These are phyloP conservation scores for Cryptococcus sp. DNA, from an alignment of 1,284 basidiomycete species.

Conservation along the genomic window DNA sequence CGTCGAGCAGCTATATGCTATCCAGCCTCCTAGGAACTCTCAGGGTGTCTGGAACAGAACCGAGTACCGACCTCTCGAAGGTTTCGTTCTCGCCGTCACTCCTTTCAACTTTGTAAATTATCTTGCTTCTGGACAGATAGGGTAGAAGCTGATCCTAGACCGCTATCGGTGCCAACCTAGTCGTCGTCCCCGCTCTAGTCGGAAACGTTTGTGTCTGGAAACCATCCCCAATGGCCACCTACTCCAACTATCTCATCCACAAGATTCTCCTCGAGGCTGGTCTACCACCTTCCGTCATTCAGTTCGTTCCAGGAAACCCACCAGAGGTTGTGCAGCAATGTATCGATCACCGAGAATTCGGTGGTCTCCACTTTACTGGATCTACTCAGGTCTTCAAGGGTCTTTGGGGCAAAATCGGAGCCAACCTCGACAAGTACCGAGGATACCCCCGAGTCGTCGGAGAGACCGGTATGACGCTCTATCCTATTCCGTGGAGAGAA, in stretches of 20 bases:
- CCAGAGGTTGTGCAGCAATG: constrained; percentile 75
- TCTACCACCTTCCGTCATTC: constrained; percentile 89
- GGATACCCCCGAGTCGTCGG: constrained; percentile 93
- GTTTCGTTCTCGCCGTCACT: constrained; percentile 94
- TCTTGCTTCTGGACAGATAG: not conserved
- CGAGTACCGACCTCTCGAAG: constrained; percentile 94
- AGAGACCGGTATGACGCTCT: constrained; percentile 64
- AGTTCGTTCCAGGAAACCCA: constrained; percentile 88
- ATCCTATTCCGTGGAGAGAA: too few relatives aligned
- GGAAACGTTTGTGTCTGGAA: constrained; percentile 98
- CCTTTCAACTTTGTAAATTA: constrained; percentile 80
- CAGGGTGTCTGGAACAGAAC: constrained; percentile 91
- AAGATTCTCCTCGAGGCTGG: constrained; percentile 93
- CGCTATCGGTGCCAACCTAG: constrained; percentile 90
- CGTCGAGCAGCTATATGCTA: constrained; percentile 87
- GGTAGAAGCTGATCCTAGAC: constrained; percentile 50
- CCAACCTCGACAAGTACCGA: constrained; percentile 79
- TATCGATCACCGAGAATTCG: constrained; percentile 74
- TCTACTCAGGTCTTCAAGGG: constrained; percentile 90
- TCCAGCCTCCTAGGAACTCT: constrained; percentile 84
- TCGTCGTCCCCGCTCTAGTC: constrained; percentile 77
- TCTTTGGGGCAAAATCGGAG: constrained; percentile 93
- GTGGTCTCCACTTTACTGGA: constrained; percentile 93
- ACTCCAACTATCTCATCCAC: constrained; percentile 90
- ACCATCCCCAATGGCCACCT: constrained; percentile 89